These are phyloP conservation scores for Trichoderma parareesei DNA, from an alignment of 495 filamentous ascomycete genomes.

Conservation along the genomic window DNA sequence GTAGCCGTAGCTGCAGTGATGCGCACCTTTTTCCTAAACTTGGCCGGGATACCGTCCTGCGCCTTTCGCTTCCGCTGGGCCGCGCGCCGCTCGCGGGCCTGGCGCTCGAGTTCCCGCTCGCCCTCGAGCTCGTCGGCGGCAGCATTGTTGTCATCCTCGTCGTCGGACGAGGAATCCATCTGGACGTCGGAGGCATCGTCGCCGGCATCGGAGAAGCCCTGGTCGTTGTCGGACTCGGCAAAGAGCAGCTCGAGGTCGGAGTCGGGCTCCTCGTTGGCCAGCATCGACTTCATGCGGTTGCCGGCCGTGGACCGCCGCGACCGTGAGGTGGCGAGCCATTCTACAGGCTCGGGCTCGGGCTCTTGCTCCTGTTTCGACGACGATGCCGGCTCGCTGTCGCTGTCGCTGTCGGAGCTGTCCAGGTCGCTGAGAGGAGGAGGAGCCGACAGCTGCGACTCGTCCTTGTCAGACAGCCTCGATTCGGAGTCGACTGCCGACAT, in stretches of 20 bases:
- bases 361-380: constrained; percentile 12
- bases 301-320: constrained; percentile 79
- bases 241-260: constrained; percentile 77
- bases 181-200: constrained; percentile 68
- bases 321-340: constrained; percentile 71
- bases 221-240: constrained; percentile 78
- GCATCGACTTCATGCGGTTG: constrained; percentile 69
- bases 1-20: no score
- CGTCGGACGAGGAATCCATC: constrained; percentile 76
- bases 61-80: constrained; percentile 69
- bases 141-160: constrained; percentile 66
- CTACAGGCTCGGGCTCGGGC: constrained; percentile 32
- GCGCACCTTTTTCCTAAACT: constrained; percentile 49
- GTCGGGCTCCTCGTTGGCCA: constrained; percentile 66
- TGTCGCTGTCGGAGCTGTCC: constrained; percentile 21
- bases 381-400: constrained; percentile 19
- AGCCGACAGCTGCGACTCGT: constrained; percentile 22
- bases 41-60: constrained; percentile 46
- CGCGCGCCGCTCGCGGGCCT: constrained; percentile 41
- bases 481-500: constrained; percentile 19
- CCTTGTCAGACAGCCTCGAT: constrained; percentile 18
- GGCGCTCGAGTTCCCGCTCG: constrained; percentile 55
- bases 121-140: constrained; percentile 61
- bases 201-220: constrained; percentile 61
- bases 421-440: constrained; percentile 14